Evolutionary conservation across 352 stramenopile species (phyloP).

Genomic region (Phytophthora colocasiae): DNA sequence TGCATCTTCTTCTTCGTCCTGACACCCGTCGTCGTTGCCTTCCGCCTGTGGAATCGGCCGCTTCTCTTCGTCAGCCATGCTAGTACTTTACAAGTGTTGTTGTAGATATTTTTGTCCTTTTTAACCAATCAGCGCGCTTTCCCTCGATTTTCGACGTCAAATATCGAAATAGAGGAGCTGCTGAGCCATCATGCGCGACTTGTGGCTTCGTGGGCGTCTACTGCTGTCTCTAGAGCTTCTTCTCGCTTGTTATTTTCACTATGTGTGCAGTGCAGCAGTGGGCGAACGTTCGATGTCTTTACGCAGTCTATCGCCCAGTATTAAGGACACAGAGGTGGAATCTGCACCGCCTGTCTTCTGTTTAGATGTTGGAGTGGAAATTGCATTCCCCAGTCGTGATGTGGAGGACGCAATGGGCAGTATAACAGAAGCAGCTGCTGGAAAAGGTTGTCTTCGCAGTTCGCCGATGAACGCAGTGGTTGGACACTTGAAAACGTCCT

Average conservation of each 20-base stretch:
- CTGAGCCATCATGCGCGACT: conserved; percentile 12
- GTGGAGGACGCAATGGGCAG: conserved; percentile 32
- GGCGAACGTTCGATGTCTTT: conserved; percentile 6
- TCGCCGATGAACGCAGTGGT: conserved; percentile 46
- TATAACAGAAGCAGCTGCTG: conserved; percentile 5
- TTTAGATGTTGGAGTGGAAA: conserved; percentile 50
- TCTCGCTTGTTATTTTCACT: neutral
- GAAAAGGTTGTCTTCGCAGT: conserved; percentile 43
- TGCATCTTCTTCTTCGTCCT: conserved; percentile 25
- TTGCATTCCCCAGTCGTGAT: conserved; percentile 45
- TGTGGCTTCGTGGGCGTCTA: neutral
- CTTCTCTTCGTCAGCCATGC: conserved; percentile 31
- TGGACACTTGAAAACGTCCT: conserved; percentile 39
- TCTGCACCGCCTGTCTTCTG: conserved; percentile 44
- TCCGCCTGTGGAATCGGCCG: conserved; percentile 3
- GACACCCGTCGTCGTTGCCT: conserved; percentile 14
- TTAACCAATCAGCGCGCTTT: conserved; percentile 15
- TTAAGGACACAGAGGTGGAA: conserved; percentile 12
- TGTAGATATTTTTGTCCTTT: neutral
- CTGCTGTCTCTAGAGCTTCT: conserved; percentile 6
- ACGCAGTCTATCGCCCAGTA: conserved; percentile 3
- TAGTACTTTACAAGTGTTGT: conserved; percentile 1
- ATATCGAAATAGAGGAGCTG: neutral
- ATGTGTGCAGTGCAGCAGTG: neutral
- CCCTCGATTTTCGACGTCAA: neutral